These are phyloP conservation scores for Fraxinus xanthoxyloides DNA, from an alignment of 305 asterid species.

Conservation along the genomic window DNA sequence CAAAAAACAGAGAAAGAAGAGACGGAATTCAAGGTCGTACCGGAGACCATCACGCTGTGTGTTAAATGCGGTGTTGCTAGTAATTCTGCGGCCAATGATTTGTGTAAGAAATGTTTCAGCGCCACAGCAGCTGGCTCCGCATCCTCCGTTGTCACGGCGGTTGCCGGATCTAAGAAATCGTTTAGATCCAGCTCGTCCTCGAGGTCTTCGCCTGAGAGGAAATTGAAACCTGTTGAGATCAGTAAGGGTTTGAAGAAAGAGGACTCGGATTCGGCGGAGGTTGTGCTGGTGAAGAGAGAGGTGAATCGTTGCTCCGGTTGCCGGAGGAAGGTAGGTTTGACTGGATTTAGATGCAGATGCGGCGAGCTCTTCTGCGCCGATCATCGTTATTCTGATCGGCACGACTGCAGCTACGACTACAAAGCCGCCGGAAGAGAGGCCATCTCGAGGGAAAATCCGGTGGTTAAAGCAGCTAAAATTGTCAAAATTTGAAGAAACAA, in stretches of 20 bases:
- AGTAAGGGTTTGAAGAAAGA: slow-evolving; percentile 46
- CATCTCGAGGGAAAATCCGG: slow-evolving; percentile 87
- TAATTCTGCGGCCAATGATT: slow-evolving; percentile 45
- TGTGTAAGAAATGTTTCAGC: slow-evolving; percentile 59
- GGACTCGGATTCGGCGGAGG: slow-evolving; percentile 13
- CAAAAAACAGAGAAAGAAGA: slow-evolving; percentile 88
- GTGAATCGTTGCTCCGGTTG: slow-evolving; percentile 79
- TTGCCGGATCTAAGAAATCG: slow-evolving; percentile 35
- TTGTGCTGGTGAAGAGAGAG: slow-evolving; percentile 42
- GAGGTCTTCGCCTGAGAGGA: slow-evolving; percentile 36
- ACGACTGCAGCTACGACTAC: slow-evolving; percentile 44
- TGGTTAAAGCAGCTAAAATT: slow-evolving; percentile 83
- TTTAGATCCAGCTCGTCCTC: slow-evolving; percentile 45
- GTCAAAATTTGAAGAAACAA: slow-evolving; percentile 50
- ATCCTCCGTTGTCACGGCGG: slow-evolving; percentile 22
- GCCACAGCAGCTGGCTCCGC: slow-evolving; percentile 31
- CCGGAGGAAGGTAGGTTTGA: slow-evolving; percentile 80
- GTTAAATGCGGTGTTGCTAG: slow-evolving; percentile 67
- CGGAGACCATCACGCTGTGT: slow-evolving; percentile 62
- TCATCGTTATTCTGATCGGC: slow-evolving; percentile 91
- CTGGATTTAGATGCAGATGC: slow-evolving; percentile 90
- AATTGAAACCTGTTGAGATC: slow-evolving; percentile 24
- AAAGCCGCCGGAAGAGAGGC: slow-evolving; percentile 73
- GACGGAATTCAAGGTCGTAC: slow-evolving; percentile 68
- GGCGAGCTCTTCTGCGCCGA: slow-evolving; percentile 82